Evolutionary conservation across 345 rosid genomes (phyloP).

Genomic region (Toxicodendron radicans): DNA sequence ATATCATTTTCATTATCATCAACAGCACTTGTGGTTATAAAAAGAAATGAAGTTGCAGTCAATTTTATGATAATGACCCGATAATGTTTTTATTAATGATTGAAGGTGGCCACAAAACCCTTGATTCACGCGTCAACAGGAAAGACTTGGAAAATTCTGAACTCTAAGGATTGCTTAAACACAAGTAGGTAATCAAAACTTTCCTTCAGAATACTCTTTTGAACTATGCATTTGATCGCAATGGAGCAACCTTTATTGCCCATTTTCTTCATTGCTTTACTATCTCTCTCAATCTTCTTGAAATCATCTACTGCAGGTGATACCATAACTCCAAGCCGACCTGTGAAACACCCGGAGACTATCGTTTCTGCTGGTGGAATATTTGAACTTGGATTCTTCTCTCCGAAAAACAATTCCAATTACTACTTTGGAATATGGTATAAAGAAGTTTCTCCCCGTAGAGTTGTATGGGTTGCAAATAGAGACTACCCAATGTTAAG

Average conservation of each 20-base stretch:
- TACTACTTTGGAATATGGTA: conserved; percentile 43
- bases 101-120: too few species aligned
- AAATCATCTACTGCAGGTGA: conserved; percentile 7
- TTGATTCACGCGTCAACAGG: too few species aligned
- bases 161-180: too few species aligned
- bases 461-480: conserved; percentile 45
- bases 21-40: too few species aligned
- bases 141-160: too few species aligned
- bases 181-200: too few species aligned
- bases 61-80: too few species aligned
- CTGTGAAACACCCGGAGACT: conserved; percentile 11
- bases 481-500: conserved; percentile 29
- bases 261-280: background rate
- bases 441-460: conserved; percentile 8
- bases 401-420: conserved; percentile 20
- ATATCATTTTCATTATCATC: too few species aligned
- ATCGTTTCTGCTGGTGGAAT: conserved; percentile 17
- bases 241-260: background rate
- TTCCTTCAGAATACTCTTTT: too few species aligned
- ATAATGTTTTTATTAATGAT: too few species aligned
- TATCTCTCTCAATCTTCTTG: background rate
- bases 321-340: background rate
- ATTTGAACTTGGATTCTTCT: conserved; percentile 31
- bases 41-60: too few species aligned
- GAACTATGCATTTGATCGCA: background rate